Base-by-base conservation (phyloP, 441 rosid genomes). In the Breynia disticha region DNA sequence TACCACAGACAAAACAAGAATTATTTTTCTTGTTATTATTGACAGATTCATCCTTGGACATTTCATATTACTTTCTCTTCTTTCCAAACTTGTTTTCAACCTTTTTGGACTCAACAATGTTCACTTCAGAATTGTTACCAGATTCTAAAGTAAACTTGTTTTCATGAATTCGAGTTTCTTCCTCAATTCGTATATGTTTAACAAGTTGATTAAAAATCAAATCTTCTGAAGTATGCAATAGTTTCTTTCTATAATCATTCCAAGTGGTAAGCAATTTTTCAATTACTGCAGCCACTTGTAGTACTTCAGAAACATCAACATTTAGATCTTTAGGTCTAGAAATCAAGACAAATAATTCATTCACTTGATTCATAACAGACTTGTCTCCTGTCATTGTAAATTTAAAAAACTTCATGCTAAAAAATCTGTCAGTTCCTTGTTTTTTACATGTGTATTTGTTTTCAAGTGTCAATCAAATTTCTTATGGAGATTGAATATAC, bases 241-340 rank as follows among this genome's bases (percentile, higher is more conserved):
- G 3, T 19, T 45, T 50, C 22, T 58, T 62, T 10, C 43, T 4
- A 16, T 54, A 68, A 0, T 68, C 16, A 37, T 60, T 59, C 65
- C 51, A 68, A 55, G 43, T 45, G 0, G 19, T 11, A 11, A 41
- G 58, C 4, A 68, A 22, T 46, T 59, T 55, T 18, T 46, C 48
- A 45, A 68, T 63, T 6, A 63, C n/a, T 4, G 35, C 55, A 0
- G 14, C 18, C 15, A 57, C 48, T 58, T 62, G 48, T 4, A 53
- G 2, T 14, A 12, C 6, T n/a, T 39, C 20, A 17, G 9, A 28
- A 1, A 67, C n/a, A 6, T 21, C 21, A 0, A 56, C 19, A 3
- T 46, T 15, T 13, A 55, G 4, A 12, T 51, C 32, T 13, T 60
- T 43, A 0, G 44, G 45, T 60, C 35, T 51, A 13, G 45, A 60